Evolutionary conservation across 768 basidiomycete species (phyloP), one percentile per base, ranked within the genome.

Genomic region (Terana coerulea): DNA sequence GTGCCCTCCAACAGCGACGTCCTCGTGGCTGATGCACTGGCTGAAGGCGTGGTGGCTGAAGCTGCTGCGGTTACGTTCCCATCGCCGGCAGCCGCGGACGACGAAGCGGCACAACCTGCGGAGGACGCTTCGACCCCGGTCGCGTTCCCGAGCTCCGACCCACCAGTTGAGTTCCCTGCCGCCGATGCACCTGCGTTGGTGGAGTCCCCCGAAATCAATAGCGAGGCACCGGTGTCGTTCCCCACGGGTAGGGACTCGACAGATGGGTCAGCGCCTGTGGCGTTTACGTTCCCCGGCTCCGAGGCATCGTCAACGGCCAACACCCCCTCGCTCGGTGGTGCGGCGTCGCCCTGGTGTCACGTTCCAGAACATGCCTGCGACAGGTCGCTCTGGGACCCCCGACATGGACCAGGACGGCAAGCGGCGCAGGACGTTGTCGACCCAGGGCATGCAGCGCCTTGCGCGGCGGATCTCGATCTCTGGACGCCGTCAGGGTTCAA

Each of bases 371-470:
- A 69, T 77, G 26, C 53, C 75, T 35, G 75, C 81, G 3, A 84
- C 85, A n/a, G 73, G 80, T 2, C 82, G 88, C 26, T 77, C 76
- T 31, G 81, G 79, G n/a, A 81, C 87, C 6, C 87, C 89, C 5
- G 86, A 90, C 60, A 33, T 31, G 30, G 36, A 30, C 15, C 75
- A 75, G 1, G 87, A 86, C 3, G 80, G 80, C 29, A 90, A 89
- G 72, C 75, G 88, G 54, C 88, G 86, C 63, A 79, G 88, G 17
- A 89, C 63, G 47, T 44, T 88, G 52, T 84, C 88, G 8, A 86
- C 88, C 24, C 90, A 93, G 64, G 91, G 91, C 61, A 88, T 93
- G 74, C 88, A 90, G 64, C 78, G 88, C 15, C 63, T 92, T 31
- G 90, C 88, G 14, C 74, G 88, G 53, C 75, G 81, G 55, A 84